Evolutionary conservation across 2,329 filamentous ascomycete species (phyloP), one percentile per base, ranked within the genome.

Genomic region (Fusarium palustre): DNA sequence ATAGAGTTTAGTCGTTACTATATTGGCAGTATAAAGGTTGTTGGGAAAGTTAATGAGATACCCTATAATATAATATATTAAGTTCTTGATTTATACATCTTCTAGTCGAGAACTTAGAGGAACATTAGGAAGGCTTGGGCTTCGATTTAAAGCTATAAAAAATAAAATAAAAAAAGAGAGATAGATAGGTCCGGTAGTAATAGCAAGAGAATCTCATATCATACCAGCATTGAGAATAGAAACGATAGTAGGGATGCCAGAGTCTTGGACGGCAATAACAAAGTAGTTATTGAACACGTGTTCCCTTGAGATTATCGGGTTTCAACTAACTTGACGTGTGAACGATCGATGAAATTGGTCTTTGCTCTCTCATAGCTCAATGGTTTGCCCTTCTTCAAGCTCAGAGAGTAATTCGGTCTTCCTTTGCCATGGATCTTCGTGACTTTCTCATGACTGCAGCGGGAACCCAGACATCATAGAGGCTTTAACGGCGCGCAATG

Each of bases 281-380:
- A 72, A 73, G 16, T 10, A 18, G 8, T 36, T 10, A 9, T 36
- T 16, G 8, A 5, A 6, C 33, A 7, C 18, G 33, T 9, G 33
- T 36, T 9, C 33, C 9, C 33, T 36, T n/a, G 5, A 18, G 33
- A 18, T 16, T 36, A 13, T 7, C 10, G n/a, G 12, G 13, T 12
- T 39, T 7, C n/a, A 22, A 22, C 12, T 13, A 15, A 39, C 38
- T 39, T 63, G 56, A 13, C 66, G 66, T 7, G 59, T 65, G 15
- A 73, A 73, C 18, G 57, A 71, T n/a, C 70, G 59, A 31, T 71
- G 70, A 20, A 73, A 67, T 22, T 66, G 39, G 41, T 69, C 49
- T 12, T 61, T 56, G 16, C 41, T 36, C 34, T 68, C 68, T 30
- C 61, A 41, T 22, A 64, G 31, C n/a, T 53, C 55, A n/a, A 60